Conservation (phyloP, 1,284 basidiomycete species). For the Athelia sp. region DNA sequence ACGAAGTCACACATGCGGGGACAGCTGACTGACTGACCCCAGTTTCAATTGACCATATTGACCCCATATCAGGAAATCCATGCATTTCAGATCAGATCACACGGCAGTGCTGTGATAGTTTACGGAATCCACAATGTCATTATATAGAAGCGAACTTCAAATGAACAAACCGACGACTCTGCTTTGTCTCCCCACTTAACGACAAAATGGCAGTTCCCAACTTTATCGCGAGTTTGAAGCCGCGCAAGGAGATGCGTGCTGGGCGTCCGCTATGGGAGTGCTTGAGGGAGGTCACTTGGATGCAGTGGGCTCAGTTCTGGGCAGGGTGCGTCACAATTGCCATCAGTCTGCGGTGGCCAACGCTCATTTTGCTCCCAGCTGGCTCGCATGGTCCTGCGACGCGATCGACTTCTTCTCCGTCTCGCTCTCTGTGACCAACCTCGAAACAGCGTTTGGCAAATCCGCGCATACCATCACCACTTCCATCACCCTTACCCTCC, state of each 20-base stretch:
- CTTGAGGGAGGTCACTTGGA: background rate
- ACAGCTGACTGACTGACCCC: too few species aligned
- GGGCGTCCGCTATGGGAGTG: background rate
- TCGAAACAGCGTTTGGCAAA: constrained; percentile 50
- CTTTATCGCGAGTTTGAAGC: background rate
- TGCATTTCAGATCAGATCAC: too few species aligned
- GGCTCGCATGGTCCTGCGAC: constrained; percentile 79
- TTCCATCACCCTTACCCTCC: constrained; percentile 88
- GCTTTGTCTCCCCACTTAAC: too few species aligned
- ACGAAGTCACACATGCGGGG: too few species aligned
- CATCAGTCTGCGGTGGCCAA: background rate
- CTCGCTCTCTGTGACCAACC: constrained; percentile 62
- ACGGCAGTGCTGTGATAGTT: too few species aligned
- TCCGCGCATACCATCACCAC: constrained; percentile 37
- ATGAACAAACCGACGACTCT: too few species aligned
- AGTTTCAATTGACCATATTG: too few species aligned
- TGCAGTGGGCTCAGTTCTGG: background rate
- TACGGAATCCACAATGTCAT: too few species aligned
- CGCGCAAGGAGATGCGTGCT: background rate
- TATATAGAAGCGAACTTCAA: too few species aligned
- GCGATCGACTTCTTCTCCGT: constrained; percentile 84
- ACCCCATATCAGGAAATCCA: too few species aligned
- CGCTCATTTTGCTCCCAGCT: constrained; percentile 33
- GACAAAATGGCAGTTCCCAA: background rate
- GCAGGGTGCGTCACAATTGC: background rate